These are phyloP conservation scores for Chrysoporthe puriensis DNA, from an alignment of 2,329 filamentous ascomycete species.

Conservation along the genomic window DNA sequence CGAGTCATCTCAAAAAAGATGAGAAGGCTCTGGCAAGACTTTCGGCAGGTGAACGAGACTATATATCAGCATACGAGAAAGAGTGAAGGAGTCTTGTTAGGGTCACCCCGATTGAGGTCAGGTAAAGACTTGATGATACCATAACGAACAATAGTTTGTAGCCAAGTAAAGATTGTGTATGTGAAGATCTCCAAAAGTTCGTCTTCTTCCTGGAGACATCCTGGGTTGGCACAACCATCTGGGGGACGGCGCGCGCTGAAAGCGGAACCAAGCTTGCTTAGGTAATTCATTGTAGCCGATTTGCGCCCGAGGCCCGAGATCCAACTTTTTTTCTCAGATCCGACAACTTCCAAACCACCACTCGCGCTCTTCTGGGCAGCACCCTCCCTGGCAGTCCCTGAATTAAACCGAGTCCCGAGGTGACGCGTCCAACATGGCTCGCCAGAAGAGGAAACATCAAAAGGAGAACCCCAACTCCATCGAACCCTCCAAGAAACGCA, in stretches of 20 bases:
- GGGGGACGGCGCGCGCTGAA: not conserved
- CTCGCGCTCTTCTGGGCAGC: too few species aligned
- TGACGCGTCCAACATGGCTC: constrained; percentile 24
- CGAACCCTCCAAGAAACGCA: constrained; percentile 29
- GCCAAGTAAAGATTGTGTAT: too few species aligned
- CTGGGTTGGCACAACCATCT: too few species aligned
- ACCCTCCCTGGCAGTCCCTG: not conserved
- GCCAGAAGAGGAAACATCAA: constrained; percentile 27
- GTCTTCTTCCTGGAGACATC: too few species aligned
- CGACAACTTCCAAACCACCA: not conserved
- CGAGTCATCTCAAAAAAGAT: not conserved
- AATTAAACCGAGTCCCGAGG: not conserved
- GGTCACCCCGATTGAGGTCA: too few species aligned
- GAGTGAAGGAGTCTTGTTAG: too few species aligned
- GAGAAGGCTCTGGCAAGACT: constrained; percentile 6
- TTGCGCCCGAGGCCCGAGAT: constrained; percentile 16
- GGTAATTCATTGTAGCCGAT: constrained; percentile 20
- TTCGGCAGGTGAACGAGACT: not conserved
- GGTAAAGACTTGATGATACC: too few species aligned
- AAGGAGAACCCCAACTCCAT: constrained; percentile 29
- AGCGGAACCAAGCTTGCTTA: constrained; percentile 2
- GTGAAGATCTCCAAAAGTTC: too few species aligned
- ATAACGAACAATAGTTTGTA: too few species aligned
- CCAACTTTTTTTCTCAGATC: constrained; percentile 22
- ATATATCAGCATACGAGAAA: not conserved